phyloP scores from a whole-genome alignment of 75 land plant genomes.

The Cryptomeria japonica region DNA sequence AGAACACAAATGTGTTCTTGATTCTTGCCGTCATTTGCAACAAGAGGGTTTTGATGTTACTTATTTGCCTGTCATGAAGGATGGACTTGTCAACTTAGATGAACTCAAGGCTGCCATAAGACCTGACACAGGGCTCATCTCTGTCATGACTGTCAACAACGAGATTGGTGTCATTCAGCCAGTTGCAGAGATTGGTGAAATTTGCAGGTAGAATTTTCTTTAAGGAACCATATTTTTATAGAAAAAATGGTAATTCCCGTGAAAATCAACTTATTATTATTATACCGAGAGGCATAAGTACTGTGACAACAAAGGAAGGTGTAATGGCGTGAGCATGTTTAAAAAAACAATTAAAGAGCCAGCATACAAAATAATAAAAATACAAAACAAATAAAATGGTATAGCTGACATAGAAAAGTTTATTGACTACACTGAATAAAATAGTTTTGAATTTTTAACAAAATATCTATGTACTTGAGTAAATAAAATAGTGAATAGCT shows the following conservation, averaged over 20 bases:
- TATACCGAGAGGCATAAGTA: no score
- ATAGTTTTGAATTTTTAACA: no score
- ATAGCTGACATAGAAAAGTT: no score
- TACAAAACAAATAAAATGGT: no score
- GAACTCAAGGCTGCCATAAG: conserved; percentile 57
- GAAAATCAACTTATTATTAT: background rate
- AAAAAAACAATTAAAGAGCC: no score
- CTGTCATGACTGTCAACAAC: conserved; percentile 94
- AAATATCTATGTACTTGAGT: no score
- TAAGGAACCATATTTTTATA: background rate
- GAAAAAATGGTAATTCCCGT: background rate
- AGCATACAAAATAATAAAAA: no score
- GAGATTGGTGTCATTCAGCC: conserved; percentile 99
- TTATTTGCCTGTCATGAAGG: conserved; percentile 81
- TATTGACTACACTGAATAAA: no score
- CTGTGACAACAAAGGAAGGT: no score
- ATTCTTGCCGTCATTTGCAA: conserved; percentile 93
- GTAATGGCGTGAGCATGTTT: no score
- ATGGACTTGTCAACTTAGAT: conserved; percentile 80
- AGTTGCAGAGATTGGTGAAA: conserved; percentile 76
- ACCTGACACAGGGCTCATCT: conserved; percentile 89
- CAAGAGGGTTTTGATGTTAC: conserved; percentile 98
- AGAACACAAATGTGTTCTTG: conserved; percentile 98
- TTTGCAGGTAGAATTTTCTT: conserved; percentile 46
- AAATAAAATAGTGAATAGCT: no score